Base-by-base conservation (phyloP, 352 stramenopile genomes). In the Thalassiosira ordinaria region DNA sequence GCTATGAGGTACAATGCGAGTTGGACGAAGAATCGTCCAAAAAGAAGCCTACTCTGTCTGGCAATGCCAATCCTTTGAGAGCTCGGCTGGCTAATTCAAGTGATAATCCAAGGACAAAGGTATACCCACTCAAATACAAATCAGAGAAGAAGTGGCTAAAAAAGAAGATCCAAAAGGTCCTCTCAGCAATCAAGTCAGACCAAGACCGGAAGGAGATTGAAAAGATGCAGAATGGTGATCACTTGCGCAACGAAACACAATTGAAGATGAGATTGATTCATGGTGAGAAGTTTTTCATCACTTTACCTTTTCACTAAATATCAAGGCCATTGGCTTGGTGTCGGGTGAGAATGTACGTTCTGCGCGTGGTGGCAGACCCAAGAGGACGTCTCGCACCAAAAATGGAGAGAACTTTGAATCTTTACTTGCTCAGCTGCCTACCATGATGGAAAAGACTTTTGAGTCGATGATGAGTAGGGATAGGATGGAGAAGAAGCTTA, bases 261-360 rank as follows among this genome's bases (percentile, higher is more conserved):
- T 20, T 62, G 18, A 62, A 62, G 16, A 62, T 62, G 53, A 3
- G 53, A 14, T 31, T 62, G n/a, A 24, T 62, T 35, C 53, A 62
- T 33, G 53, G 53, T 62, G 31, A 62, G 53, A 8, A 24, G 7
- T 35, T 14, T 20, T 33, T 37, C n/a, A n/a, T n/a, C n/a, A n/a
- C n/a, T n/a, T n/a, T n/a, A n/a, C n/a, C n/a, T n/a, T n/a, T n/a
- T n/a, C n/a, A n/a, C n/a, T n/a, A n/a, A n/a, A n/a, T n/a, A n/a
- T n/a, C n/a, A n/a, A n/a, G n/a, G n/a, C n/a, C n/a, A n/a, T n/a
- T n/a, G n/a, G n/a, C n/a, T n/a, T n/a, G n/a, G n/a, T n/a, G n/a
- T n/a, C n/a, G n/a, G n/a, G n/a, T n/a, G n/a, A n/a, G n/a, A n/a
- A n/a, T n/a, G n/a, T n/a, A n/a, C n/a, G n/a, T n/a, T n/a, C n/a